Conservation (phyloP, 305 asterid species). For the Fraxinus angustifolia region DNA sequence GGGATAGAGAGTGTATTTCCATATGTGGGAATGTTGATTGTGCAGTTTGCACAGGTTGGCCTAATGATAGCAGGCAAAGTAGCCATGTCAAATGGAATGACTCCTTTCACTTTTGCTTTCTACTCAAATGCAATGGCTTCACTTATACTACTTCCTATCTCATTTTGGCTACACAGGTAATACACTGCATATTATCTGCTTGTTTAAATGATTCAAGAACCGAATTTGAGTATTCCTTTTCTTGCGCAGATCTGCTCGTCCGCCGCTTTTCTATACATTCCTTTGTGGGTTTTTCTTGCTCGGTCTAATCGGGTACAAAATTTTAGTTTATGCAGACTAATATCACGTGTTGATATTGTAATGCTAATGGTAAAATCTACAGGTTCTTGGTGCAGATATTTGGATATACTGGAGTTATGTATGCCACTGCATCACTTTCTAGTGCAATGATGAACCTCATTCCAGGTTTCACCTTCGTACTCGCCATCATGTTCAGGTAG, state of each 20-base stretch:
- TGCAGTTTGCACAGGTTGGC: conserved; percentile 57
- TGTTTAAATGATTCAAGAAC: neutral
- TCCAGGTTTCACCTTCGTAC: conserved; percentile 56
- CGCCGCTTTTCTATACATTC: conserved; percentile 40
- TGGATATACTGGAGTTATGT: conserved; percentile 44
- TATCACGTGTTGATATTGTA: neutral
- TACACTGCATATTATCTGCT: neutral
- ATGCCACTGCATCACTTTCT: conserved; percentile 46
- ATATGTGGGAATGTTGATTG: conserved; percentile 45
- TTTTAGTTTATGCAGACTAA: neutral
- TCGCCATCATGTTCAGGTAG: conserved; percentile 53
- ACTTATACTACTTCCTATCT: conserved; percentile 42
- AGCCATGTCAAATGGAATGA: conserved; percentile 56
- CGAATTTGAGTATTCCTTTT: neutral
- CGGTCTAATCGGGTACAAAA: conserved; percentile 54
- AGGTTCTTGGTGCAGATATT: conserved; percentile 56
- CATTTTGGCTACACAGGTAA: conserved; percentile 42
- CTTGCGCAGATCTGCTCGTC: conserved; percentile 41
- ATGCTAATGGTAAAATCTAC: neutral
- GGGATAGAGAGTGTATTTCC: conserved; percentile 38
- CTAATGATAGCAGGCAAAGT: conserved; percentile 35
- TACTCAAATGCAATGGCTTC: conserved; percentile 44
- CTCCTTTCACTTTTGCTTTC: conserved; percentile 40
- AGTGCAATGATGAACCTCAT: conserved; percentile 48
- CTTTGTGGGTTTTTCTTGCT: conserved; percentile 53